phyloP scores from a whole-genome alignment of 1,139 yeast species.

The Magnusiomyces ingens region DNA sequence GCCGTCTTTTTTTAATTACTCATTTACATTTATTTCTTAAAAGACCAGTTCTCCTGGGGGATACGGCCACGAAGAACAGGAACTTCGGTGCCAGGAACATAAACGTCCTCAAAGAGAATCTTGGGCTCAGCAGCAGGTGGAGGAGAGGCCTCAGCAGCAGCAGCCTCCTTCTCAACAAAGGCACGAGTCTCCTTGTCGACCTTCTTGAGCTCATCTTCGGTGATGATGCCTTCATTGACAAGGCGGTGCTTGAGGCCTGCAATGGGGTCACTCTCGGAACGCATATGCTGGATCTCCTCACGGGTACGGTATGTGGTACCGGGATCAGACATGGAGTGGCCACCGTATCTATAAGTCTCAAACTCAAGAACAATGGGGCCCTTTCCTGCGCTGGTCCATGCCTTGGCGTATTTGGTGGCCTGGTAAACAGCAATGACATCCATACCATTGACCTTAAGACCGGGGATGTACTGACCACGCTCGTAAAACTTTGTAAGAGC shows the following conservation, averaged over 20 bases:
- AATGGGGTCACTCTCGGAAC: slow-evolving; percentile 96
- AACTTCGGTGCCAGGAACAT: slow-evolving; percentile 89
- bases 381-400: slow-evolving; percentile 88
- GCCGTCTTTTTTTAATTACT: not conserved
- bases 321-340: slow-evolving; percentile 99
- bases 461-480: slow-evolving; percentile 99
- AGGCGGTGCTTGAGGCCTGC: slow-evolving; percentile 88
- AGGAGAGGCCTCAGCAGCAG: slow-evolving; percentile 87
- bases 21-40: slow-evolving; percentile 16
- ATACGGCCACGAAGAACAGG: slow-evolving; percentile 95
- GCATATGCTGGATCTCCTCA: slow-evolving; percentile 99
- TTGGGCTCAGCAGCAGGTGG: slow-evolving; percentile 96
- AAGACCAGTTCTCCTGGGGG: slow-evolving; percentile 59
- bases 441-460: slow-evolving; percentile 98
- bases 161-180: slow-evolving; percentile 89
- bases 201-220: slow-evolving; percentile 89
- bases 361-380: slow-evolving; percentile 95
- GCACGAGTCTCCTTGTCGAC: slow-evolving; percentile 95
- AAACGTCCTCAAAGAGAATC: slow-evolving; percentile 92
- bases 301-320: slow-evolving; percentile 99
- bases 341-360: slow-evolving; percentile 99
- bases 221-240: slow-evolving; percentile 74
- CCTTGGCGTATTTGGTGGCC: slow-evolving; percentile 95
- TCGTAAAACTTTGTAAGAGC: slow-evolving; percentile 95
- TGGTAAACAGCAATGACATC: slow-evolving; percentile 91